Evolutionary conservation across 1,284 basidiomycete species (phyloP).

Genomic region (Trametes sp.): DNA sequence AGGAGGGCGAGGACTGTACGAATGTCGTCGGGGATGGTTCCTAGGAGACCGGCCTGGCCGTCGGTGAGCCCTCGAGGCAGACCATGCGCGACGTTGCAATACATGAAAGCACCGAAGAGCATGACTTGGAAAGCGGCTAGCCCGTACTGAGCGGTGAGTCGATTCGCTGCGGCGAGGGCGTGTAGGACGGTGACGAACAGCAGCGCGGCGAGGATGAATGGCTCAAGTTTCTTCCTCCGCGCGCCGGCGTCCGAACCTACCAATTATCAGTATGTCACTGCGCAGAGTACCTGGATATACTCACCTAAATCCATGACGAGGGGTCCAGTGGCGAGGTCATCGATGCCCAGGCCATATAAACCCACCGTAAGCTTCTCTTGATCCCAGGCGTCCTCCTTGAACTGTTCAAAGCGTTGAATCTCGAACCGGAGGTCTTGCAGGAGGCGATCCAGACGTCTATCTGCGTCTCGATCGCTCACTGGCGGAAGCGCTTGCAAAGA

Average conservation of each 20-base stretch:
- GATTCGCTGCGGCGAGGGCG: not conserved
- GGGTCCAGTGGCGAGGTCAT: not conserved
- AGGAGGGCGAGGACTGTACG: slow-evolving; percentile 1
- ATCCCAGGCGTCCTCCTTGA: not conserved
- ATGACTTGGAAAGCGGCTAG: not conserved
- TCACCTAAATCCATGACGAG: not conserved
- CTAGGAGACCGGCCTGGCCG: not conserved
- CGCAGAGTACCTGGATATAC: not conserved
- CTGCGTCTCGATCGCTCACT: not conserved
- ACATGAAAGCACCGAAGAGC: slow-evolving; percentile 3
- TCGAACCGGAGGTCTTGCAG: not conserved
- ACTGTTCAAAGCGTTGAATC: not conserved
- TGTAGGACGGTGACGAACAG: slow-evolving; percentile 9
- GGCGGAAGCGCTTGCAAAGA: not conserved
- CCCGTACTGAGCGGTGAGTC: not conserved
- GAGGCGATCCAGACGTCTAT: not conserved
- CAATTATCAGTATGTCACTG: not conserved
- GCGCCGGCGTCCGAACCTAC: not conserved
- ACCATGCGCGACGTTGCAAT: not conserved
- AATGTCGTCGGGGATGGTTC: not conserved
- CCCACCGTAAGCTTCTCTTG: slow-evolving; percentile 1
- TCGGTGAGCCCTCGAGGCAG: not conserved
- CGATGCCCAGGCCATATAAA: not conserved
- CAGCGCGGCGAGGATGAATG: slow-evolving; percentile 6
- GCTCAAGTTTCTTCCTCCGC: not conserved